Evolutionary conservation across 208 protist species (phyloP).

Genomic region (Phytomonas sp.): DNA sequence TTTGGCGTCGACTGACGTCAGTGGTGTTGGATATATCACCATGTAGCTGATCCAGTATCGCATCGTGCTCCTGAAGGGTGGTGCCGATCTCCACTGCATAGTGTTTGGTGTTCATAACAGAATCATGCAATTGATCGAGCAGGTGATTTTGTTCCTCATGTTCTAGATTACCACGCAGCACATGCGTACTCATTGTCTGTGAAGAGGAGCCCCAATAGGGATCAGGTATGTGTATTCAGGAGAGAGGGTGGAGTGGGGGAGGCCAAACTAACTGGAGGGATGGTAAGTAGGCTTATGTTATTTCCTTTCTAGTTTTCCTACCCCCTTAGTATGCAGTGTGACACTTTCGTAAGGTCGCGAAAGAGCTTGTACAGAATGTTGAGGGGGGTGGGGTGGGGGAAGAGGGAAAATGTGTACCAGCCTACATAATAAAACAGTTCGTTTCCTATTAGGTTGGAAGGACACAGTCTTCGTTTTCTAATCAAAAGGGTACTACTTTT

Average conservation of each 20-base stretch:
- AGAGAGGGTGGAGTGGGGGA: too few species aligned
- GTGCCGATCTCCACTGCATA: constrained; percentile 71
- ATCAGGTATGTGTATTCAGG: too few species aligned
- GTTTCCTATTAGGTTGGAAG: neutral
- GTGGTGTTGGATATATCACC: constrained; percentile 37
- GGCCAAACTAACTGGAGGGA: too few species aligned
- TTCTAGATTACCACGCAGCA: constrained; percentile 20
- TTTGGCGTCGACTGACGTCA: constrained; percentile 71
- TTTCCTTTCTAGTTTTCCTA: too few species aligned
- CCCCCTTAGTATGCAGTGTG: too few species aligned
- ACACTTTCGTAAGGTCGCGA: too few species aligned
- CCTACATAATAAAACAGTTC: constrained; percentile 1
- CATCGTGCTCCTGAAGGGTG: constrained; percentile 60
- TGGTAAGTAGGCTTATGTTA: too few species aligned
- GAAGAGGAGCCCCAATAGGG: neutral
- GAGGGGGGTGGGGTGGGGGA: neutral
- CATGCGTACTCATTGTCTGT: constrained; percentile 13
- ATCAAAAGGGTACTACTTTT: neutral
- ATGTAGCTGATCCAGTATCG: constrained; percentile 68
- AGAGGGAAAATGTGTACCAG: neutral
- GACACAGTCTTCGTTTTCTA: too few species aligned
- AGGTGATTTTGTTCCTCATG: constrained; percentile 66
- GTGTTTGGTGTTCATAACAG: constrained; percentile 75
- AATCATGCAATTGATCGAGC: constrained; percentile 76
- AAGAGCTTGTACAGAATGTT: too few species aligned